phyloP scores from a whole-genome alignment of 2,329 filamentous ascomycete genomes.

The Fusarium sp. region DNA sequence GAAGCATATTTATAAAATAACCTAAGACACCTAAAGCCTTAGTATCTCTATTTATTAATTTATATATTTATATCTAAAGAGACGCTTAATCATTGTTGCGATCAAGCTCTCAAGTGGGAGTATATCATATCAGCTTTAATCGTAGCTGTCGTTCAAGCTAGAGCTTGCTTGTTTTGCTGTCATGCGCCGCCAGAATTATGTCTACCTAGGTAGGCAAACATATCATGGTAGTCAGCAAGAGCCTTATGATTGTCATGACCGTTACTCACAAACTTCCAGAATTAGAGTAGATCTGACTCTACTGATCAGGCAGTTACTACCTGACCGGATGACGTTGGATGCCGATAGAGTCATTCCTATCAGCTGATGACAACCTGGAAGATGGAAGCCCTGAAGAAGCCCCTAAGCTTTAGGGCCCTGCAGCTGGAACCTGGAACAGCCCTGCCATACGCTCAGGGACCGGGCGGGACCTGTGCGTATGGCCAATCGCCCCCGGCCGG shows the following conservation, averaged over 20 bases:
- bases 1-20: too few species aligned
- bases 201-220: conserved; percentile 5
- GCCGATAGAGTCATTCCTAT: conserved; percentile 41
- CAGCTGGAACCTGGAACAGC: conserved; percentile 36
- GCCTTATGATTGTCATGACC: conserved; percentile 1
- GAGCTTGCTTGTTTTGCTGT: not conserved
- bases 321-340: not conserved
- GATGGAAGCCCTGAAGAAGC: conserved; percentile 20
- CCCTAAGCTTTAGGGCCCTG: conserved; percentile 34
- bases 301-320: not conserved
- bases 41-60: too few species aligned
- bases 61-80: too few species aligned
- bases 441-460: conserved; percentile 41
- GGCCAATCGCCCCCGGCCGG: conserved; percentile 18
- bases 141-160: not conserved
- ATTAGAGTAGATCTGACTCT: conserved; percentile 1
- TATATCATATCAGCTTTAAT: too few species aligned
- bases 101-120: too few species aligned
- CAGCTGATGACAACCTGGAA: conserved; percentile 18
- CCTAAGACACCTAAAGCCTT: too few species aligned
- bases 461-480: not conserved
- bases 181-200: not conserved
- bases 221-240: not conserved
- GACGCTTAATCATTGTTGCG: too few species aligned
- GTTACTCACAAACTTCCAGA: not conserved